Evolutionary conservation across 768 basidiomycete genomes (phyloP).

Genomic region (Suillus placidus): DNA sequence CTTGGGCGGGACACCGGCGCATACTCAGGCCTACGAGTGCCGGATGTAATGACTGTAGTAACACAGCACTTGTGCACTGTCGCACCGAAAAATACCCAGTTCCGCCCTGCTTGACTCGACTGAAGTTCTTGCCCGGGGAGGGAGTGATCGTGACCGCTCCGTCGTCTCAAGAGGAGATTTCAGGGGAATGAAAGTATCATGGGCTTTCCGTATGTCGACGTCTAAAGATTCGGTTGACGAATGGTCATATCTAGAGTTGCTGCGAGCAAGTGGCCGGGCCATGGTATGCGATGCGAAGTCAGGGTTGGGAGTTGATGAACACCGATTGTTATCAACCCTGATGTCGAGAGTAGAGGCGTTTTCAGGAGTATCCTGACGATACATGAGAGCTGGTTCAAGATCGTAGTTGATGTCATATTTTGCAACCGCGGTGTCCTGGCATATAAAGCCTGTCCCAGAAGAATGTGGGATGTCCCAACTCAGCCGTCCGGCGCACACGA

Average conservation of each 20-base stretch:
- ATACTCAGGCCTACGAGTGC: not conserved
- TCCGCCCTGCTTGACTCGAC: not conserved
- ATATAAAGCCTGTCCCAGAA: not conserved
- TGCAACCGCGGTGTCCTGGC: not conserved
- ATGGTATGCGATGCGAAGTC: not conserved
- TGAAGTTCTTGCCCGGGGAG: not conserved
- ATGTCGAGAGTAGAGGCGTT: not conserved
- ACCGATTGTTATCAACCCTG: not conserved
- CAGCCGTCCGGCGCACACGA: slow-evolving; percentile 31
- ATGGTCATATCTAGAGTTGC: not conserved
- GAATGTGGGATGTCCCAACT: slow-evolving; percentile 22
- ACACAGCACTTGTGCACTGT: not conserved
- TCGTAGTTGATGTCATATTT: not conserved
- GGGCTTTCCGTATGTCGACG: not conserved
- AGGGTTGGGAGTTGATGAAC: not conserved
- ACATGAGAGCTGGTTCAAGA: not conserved
- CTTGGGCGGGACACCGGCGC: not conserved
- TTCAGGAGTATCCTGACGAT: not conserved
- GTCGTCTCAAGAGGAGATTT: not conserved
- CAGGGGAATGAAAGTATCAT: not conserved
- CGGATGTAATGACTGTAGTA: not conserved
- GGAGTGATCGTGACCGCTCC: not conserved
- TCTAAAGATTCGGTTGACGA: not conserved
- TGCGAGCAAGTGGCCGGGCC: not conserved
- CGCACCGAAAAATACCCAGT: not conserved